Percentiles rank a stretch among this genome's conserved stretches.
Conservation (phyloP, 1,139 yeast species). For the Pichia inconspicua region DNA sequence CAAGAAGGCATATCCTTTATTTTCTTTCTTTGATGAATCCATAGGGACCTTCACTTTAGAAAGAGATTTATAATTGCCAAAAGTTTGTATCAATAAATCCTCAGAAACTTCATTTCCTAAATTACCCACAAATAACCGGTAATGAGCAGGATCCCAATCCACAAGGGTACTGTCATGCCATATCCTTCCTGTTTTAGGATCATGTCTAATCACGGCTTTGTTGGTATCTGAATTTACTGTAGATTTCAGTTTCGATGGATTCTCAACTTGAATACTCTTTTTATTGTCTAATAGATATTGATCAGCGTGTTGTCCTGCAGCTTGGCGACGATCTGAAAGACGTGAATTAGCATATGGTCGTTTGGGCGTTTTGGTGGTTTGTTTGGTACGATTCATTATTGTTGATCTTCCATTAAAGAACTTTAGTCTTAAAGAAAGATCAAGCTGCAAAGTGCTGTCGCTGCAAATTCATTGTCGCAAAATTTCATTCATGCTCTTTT, state of each 20-base stretch:
- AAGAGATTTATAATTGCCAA: conserved; percentile 42
- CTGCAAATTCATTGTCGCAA: too few relatives aligned
- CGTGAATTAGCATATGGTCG: conserved; percentile 27
- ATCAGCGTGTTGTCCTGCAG: conserved; percentile 38
- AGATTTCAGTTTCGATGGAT: conserved; percentile 1
- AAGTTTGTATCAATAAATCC: conserved; percentile 43
- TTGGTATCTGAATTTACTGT: not conserved
- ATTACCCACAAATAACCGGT: conserved; percentile 68
- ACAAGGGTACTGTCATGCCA: conserved; percentile 44
- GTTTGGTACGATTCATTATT: conserved; percentile 3
- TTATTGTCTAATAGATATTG: conserved; percentile 21
- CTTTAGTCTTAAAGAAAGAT: too few relatives aligned
- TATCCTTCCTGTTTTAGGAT: conserved; percentile 28
- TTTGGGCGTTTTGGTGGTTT: conserved; percentile 3
- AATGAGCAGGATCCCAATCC: conserved; percentile 41
- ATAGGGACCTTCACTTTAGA: conserved; percentile 47
- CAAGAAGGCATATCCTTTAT: conserved; percentile 67
- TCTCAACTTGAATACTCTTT: conserved; percentile 7
- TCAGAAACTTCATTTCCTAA: conserved; percentile 63
- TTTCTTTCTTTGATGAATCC: conserved; percentile 31
- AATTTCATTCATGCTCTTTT: too few relatives aligned
- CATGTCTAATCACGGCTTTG: conserved; percentile 14
- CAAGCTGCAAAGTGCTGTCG: too few relatives aligned
- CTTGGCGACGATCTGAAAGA: conserved; percentile 46
- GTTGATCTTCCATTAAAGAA: too few relatives aligned